Evolutionary conservation across 495 filamentous ascomycete genomes (phyloP).

Genomic region (Penicillium cataractarum): DNA sequence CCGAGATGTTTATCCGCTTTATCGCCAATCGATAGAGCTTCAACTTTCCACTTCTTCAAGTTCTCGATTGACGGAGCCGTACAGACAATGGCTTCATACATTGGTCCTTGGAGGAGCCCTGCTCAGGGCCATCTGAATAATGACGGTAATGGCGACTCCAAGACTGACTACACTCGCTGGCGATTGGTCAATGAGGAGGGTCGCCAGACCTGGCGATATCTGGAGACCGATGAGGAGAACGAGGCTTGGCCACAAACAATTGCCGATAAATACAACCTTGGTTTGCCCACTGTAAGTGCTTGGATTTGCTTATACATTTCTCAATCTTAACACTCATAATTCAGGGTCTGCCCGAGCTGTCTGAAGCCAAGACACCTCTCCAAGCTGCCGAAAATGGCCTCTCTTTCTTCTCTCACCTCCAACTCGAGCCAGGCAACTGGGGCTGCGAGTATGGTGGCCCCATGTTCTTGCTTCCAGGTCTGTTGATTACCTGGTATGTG

Average conservation of each 20-base stretch:
- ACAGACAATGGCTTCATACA: slow-evolving; percentile 33
- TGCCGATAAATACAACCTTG: slow-evolving; percentile 84
- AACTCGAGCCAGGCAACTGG: slow-evolving; percentile 90
- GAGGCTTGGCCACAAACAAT: slow-evolving; percentile 81
- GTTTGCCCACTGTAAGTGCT: slow-evolving; percentile 62
- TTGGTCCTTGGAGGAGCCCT: slow-evolving; percentile 46
- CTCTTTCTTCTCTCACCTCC: slow-evolving; percentile 86
- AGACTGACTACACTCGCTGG: slow-evolving; percentile 83
- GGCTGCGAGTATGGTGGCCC: slow-evolving; percentile 94
- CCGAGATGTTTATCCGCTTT: slow-evolving; percentile 19
- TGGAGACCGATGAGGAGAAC: slow-evolving; percentile 73
- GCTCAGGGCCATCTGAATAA: slow-evolving; percentile 44
- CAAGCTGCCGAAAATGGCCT: slow-evolving; percentile 81
- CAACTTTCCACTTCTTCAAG: slow-evolving; percentile 12
- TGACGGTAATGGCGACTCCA: slow-evolving; percentile 45
- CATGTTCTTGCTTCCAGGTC: slow-evolving; percentile 83
- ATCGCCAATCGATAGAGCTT: slow-evolving; percentile 10
- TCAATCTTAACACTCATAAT: slow-evolving; percentile 10
- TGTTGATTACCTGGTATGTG: slow-evolving; percentile 87
- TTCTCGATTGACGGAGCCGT: slow-evolving; percentile 7
- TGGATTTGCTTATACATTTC: not conserved
- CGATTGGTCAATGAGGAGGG: slow-evolving; percentile 80
- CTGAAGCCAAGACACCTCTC: slow-evolving; percentile 70
- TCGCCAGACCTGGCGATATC: slow-evolving; percentile 91
- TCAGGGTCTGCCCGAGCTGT: slow-evolving; percentile 73